These are phyloP conservation scores for Pythium volutum DNA, from an alignment of 352 stramenopile genomes.

Conservation along the genomic window DNA sequence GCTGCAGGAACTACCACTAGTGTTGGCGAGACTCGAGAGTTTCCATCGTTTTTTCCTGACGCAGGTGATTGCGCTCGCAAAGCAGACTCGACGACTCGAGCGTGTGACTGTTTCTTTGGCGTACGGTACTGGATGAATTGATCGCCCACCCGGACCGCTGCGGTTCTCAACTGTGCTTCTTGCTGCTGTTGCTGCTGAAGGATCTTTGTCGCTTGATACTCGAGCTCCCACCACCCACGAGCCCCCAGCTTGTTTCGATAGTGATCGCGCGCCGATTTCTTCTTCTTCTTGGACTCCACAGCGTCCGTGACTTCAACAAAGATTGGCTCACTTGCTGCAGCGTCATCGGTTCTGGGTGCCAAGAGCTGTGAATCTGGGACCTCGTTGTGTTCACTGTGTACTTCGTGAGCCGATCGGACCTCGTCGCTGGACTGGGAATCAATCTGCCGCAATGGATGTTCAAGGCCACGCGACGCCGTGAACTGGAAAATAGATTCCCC, in stretches of 20 bases:
- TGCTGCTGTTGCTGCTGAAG: slow-evolving; percentile 14
- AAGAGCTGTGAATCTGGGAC: background rate
- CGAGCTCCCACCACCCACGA: slow-evolving; percentile 65
- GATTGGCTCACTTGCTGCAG: background rate
- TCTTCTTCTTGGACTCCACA: slow-evolving; percentile 14
- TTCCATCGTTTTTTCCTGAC: background rate
- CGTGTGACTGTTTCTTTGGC: background rate
- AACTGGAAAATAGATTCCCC: slow-evolving; percentile 10
- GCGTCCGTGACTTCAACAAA: background rate
- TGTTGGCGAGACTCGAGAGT: background rate
- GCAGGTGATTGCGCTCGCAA: background rate
- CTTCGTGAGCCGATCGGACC: background rate
- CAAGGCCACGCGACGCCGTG: background rate
- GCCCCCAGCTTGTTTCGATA: slow-evolving; percentile 52
- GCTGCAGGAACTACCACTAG: too few relatives aligned
- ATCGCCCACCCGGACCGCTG: background rate
- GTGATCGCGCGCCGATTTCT: slow-evolving; percentile 20
- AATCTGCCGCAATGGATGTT: background rate
- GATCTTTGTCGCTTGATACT: slow-evolving; percentile 38
- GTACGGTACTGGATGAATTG: background rate
- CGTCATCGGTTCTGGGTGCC: too few relatives aligned
- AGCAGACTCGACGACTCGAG: background rate
- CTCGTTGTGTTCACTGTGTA: background rate
- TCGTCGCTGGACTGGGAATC: background rate
- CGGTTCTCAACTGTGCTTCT: background rate